Percentiles rank a stretch among this genome's conserved stretches.
Evolutionary conservation across 768 basidiomycete species (phyloP).

Genomic region (Russula olivacea): DNA sequence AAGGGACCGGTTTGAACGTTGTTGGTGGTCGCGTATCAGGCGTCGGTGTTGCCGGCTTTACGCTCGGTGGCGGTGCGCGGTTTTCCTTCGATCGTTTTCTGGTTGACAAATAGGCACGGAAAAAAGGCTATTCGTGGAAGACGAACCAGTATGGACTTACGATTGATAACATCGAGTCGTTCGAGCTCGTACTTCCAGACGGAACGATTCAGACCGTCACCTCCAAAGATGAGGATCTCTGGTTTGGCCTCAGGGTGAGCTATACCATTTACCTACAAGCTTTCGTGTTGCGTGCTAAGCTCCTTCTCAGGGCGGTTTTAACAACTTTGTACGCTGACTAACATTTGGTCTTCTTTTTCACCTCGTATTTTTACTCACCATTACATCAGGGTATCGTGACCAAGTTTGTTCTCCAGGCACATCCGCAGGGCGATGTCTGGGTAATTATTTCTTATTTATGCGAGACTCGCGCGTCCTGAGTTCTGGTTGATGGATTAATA

Average conservation of each 20-base stretch:
- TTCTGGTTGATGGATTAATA: not conserved
- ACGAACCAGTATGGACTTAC: constrained; percentile 25
- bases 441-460: not conserved
- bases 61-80: constrained; percentile 27
- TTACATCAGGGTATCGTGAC: constrained; percentile 17
- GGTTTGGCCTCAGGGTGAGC: constrained; percentile 17
- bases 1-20: constrained; percentile 25
- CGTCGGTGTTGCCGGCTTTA: constrained; percentile 28
- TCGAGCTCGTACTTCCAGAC: constrained; percentile 26
- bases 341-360: not conserved
- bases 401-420: constrained; percentile 16
- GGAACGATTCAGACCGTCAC: constrained; percentile 24
- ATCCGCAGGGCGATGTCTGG: constrained; percentile 19
- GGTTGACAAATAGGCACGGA: not conserved
- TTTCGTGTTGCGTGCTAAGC: not conserved
- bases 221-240: constrained; percentile 17
- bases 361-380: not conserved
- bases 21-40: constrained; percentile 27
- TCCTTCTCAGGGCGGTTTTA: constrained; percentile 15
- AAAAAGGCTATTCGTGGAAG: constrained; percentile 18
- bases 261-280: not conserved
- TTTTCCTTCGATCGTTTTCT: not conserved
- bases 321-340: constrained; percentile 15
- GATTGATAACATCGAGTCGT: constrained; percentile 25
- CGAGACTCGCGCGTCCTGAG: not conserved